phyloP scores from a whole-genome alignment of 306 rosid species.

The Prunus mongolica region DNA sequence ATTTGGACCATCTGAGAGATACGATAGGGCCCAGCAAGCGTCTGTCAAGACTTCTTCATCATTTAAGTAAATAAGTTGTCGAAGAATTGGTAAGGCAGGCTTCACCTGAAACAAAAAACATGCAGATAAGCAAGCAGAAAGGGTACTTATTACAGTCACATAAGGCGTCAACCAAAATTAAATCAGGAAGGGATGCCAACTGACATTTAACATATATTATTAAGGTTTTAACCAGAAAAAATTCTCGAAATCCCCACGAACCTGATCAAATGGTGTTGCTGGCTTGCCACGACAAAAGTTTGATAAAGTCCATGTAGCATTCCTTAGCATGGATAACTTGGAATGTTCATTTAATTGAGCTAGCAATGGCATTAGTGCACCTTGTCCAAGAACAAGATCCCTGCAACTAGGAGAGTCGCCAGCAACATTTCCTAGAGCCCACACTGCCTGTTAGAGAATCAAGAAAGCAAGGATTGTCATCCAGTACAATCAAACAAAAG shows the following conservation, averaged over 20 bases:
- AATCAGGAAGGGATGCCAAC: background rate
- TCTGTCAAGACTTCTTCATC: constrained; percentile 65
- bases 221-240: background rate
- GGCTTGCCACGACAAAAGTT: constrained; percentile 65
- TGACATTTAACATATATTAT: background rate
- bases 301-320: constrained; percentile 66
- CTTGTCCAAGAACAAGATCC: constrained; percentile 56
- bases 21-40: constrained; percentile 66
- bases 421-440: constrained; percentile 68
- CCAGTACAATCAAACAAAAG: background rate
- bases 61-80: constrained; percentile 38
- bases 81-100: constrained; percentile 54
- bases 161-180: background rate
- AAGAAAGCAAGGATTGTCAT: background rate
- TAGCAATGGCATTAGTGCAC: constrained; percentile 52
- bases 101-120: constrained; percentile 48
- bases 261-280: constrained; percentile 59
- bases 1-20: constrained; percentile 60
- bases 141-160: background rate
- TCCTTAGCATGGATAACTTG: constrained; percentile 54
- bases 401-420: constrained; percentile 63
- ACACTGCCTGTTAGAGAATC: constrained; percentile 42
- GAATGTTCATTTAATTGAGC: constrained; percentile 48
- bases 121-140: background rate
- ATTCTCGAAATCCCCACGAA: constrained; percentile 2